Evolutionary conservation across 257 asterid genomes (phyloP), one percentile per base, ranked within the genome.

Genomic region (Plantago ovata): DNA sequence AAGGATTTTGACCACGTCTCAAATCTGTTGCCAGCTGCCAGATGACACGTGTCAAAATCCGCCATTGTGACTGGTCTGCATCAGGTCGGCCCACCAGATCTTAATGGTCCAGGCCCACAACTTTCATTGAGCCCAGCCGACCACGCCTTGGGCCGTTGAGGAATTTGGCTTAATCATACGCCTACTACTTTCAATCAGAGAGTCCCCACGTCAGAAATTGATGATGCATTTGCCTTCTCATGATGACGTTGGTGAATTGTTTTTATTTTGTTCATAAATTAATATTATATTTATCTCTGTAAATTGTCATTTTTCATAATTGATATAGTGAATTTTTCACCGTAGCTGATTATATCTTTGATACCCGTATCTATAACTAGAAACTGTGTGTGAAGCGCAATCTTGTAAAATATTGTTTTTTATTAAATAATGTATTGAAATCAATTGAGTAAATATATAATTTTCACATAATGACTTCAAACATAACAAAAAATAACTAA

Each of bases 1-100:
- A 28, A 3, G 36, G 36, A 28, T 8, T 28, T 73, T 75, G 83
- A 73, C 78, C 19, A 61, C 2, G 8, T 19, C 38, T 21, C 23
- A 11, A 23, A 14, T 6, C 13, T 16, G 3, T 22, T 21, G 22
- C 39, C 62, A 67, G 70, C 65, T 65, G 68, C 62, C 22, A 23
- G 10, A 16, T 2, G 22, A 40, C 60, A 75, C 71, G 77, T 75
- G 68, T 67, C 68, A 0, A 41, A 11, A 20, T 7, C 15, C 11
- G 19, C 53, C 7, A 4, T 19, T 14, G 33, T 10, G 53, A 13
- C 36, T 32, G 24, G 33, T 48, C 53, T 3, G 32, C 6, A 20
- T 20, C 15, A 50, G 11, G 3, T 22, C 55, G 60, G 59, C 47
- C 48, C 51, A 58, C 38, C 63, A n/a, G 61, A 68, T 56, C 73